These are phyloP conservation scores for Saxispiralis lemnorum DNA, from an alignment of 495 filamentous ascomycete species.

Conservation along the genomic window DNA sequence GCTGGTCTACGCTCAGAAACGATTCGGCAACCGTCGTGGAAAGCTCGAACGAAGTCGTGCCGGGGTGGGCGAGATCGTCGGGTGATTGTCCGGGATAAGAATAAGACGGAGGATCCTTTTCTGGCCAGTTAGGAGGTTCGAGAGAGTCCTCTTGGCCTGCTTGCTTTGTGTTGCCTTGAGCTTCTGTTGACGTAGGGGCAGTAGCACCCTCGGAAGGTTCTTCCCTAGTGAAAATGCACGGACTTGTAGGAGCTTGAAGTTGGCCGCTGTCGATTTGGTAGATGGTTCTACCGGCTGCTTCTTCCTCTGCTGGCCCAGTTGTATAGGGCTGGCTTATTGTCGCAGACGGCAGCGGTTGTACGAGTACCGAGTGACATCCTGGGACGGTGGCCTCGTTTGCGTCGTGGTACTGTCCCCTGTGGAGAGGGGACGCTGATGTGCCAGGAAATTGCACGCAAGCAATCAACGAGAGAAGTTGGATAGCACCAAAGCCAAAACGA, in stretches of 20 bases:
- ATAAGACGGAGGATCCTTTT: no score
- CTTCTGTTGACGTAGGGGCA: background rate
- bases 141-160: no score
- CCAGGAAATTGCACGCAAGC: slow-evolving; percentile 5
- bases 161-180: background rate
- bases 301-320: background rate
- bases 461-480: slow-evolving; percentile 9
- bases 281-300: no score
- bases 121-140: no score
- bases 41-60: no score
- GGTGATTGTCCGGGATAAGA: no score
- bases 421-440: slow-evolving; percentile 7
- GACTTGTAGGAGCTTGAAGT: background rate
- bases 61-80: no score
- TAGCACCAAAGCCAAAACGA: slow-evolving; percentile 1
- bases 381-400: background rate
- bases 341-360: background rate
- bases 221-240: background rate
- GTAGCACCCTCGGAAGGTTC: no score
- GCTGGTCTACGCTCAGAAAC: no score
- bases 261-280: slow-evolving; percentile 1
- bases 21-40: no score
- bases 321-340: background rate
- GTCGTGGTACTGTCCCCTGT: background rate
- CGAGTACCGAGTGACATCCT: background rate